Evolutionary conservation across 2,329 filamentous ascomycete genomes (phyloP), one percentile per base, ranked within the genome.

Genomic region (Trichoderma endophyticum): DNA sequence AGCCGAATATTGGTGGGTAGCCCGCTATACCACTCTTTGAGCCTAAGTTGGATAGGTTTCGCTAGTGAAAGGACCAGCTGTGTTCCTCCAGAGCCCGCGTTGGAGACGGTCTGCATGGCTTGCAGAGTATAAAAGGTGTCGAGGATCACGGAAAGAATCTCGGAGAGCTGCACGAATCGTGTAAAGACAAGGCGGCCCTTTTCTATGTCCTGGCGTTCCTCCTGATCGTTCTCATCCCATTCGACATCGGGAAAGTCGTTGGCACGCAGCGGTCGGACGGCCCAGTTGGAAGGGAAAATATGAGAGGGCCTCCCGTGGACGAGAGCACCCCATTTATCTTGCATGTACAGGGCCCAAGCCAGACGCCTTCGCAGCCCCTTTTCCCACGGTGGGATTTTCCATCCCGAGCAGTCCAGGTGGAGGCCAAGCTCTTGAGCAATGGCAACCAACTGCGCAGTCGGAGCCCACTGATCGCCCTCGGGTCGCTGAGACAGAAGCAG

Each of bases 261-360:
- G 60, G 85, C 81, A 5, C 84, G 86, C n/a, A 93, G 86, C 7
- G 85, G 79, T 72, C 86, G 86, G 6, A 97, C 93, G 2, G 91
- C 93, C 94, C 94, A 97, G 80, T 97, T 89, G 61, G 85, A 83
- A 24, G 84, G 80, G 74, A 88, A 87, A 54, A 90, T 88, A 75
- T 97, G 94, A 5, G 93, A 96, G 1, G 94, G 94, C 12, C 94
- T 90, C 61, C 94, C 94, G 77, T 97, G 93, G 28, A 96, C 91
- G 24, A 97, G 85, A 2, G 94, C 91, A 18, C 92, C 93, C 94
- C 94, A 97, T 81, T 88, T 97, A 81, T 98, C 95, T 82, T 97
- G 94, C 91, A 97, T 95, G 80, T 96, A 97, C 65, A 97, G 82
- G 2, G 93, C 94, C 94, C 95, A 97, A 1, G 93, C 94, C 56